phyloP scores from a whole-genome alignment of 2,329 filamentous ascomycete species.

The Pseudogymnoascus sp. region DNA sequence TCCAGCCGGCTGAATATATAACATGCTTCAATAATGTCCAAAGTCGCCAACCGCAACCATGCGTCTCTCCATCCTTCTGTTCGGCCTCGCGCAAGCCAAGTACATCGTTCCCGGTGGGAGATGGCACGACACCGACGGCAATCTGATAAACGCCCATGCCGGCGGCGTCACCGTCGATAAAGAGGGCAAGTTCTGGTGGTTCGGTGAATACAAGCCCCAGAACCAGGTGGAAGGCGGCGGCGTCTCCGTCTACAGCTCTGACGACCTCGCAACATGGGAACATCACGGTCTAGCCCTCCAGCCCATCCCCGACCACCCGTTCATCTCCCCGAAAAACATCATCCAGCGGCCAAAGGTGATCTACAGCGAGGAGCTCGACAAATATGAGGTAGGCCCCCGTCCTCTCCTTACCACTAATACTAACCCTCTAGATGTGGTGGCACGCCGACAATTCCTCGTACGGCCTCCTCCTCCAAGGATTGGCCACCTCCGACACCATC shows the following conservation, averaged over 20 bases:
- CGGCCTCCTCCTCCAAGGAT: conserved; percentile 49
- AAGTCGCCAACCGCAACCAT: neutral
- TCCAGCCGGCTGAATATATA: neutral
- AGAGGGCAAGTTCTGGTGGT: conserved; percentile 52
- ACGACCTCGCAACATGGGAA: conserved; percentile 55
- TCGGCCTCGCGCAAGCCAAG: conserved; percentile 32
- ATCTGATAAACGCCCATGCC: conserved; percentile 57
- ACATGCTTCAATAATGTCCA: neutral
- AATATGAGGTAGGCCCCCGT: conserved; percentile 46
- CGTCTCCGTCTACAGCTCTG: conserved; percentile 54
- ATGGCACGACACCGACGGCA: conserved; percentile 55
- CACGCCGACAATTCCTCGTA: conserved; percentile 55
- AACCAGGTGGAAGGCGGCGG: conserved; percentile 54
- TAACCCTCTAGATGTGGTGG: conserved; percentile 47
- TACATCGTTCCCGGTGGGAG: conserved; percentile 57
- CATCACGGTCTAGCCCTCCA: conserved; percentile 51
- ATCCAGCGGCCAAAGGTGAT: conserved; percentile 59
- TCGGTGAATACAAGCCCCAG: conserved; percentile 56
- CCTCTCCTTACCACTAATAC: neutral
- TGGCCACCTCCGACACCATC: conserved; percentile 48
- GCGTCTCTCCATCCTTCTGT: neutral
- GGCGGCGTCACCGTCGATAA: conserved; percentile 49
- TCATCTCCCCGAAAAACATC: conserved; percentile 49
- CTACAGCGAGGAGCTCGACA: conserved; percentile 46
- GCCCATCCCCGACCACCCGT: conserved; percentile 48